Evolutionary conservation across 208 protist genomes (phyloP).

Genomic region (Trypanosoma caninum): DNA sequence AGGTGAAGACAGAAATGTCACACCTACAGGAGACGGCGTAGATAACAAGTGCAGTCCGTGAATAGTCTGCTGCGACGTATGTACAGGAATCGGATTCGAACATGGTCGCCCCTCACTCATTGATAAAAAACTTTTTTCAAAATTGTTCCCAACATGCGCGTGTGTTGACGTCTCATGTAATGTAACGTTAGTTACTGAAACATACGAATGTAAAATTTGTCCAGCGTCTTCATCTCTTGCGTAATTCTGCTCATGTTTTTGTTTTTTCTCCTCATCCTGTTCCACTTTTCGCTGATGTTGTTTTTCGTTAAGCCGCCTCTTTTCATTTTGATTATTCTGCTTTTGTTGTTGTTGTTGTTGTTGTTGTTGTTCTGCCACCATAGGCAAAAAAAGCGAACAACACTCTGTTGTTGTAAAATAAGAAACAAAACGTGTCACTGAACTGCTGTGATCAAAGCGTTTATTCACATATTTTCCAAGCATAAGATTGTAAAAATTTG

Average conservation of each 20-base stretch:
- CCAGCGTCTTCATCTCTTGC: not conserved
- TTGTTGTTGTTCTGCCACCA: not conserved
- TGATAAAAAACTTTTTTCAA: too few species aligned
- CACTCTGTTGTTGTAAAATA: slow-evolving; percentile 43
- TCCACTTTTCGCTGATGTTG: not conserved
- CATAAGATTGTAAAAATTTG: slow-evolving; percentile 39
- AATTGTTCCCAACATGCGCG: too few species aligned
- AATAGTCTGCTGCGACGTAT: not conserved
- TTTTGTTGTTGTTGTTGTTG: not conserved
- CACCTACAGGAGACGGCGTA: not conserved
- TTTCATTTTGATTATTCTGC: not conserved
- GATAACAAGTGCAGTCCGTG: slow-evolving; percentile 10
- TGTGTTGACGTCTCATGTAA: too few species aligned
- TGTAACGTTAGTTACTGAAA: too few species aligned
- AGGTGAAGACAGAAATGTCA: slow-evolving; percentile 3
- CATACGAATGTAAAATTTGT: too few species aligned
- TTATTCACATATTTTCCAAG: slow-evolving; percentile 42
- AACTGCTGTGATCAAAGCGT: slow-evolving; percentile 51
- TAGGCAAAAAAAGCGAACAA: slow-evolving; percentile 14
- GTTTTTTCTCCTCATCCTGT: not conserved
- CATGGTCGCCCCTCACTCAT: not conserved
- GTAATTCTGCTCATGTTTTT: not conserved
- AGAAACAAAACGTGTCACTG: slow-evolving; percentile 43
- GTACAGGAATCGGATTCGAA: slow-evolving; percentile 20
- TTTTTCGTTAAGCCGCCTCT: not conserved